These are phyloP conservation scores for Agrostemma githago DNA, from an alignment of 148 eudicot genomes.

Conservation along the genomic window DNA sequence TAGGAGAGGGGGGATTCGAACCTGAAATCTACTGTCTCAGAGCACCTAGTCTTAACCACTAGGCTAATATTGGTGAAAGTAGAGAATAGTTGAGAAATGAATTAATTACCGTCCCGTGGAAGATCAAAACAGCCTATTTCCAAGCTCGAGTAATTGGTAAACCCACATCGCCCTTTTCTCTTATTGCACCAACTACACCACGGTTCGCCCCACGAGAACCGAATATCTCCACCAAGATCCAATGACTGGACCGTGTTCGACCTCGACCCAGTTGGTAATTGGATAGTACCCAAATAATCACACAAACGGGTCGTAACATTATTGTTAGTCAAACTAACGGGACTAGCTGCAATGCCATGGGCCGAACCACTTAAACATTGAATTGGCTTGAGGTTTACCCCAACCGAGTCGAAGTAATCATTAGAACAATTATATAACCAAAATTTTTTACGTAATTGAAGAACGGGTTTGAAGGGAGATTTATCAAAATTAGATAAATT, in stretches of 20 bases:
- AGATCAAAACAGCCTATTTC: constrained; percentile 21
- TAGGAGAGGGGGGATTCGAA: no score
- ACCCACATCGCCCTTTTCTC: constrained; percentile 34
- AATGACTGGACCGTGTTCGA: constrained; percentile 21
- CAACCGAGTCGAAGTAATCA: neutral
- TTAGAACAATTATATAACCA: constrained; percentile 33
- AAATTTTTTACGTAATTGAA: constrained; percentile 1
- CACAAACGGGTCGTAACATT: constrained; percentile 18
- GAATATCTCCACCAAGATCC: constrained; percentile 32
- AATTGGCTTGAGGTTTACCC: constrained; percentile 24
- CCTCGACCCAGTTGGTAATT: constrained; percentile 30
- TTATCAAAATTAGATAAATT: constrained; percentile 10
- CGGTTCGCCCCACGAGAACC: constrained; percentile 41
- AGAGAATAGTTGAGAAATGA: neutral
- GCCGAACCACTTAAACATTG: constrained; percentile 37
- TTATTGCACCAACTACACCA: constrained; percentile 39
- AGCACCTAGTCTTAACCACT: no score
- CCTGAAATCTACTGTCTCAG: no score
- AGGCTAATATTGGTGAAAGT: neutral
- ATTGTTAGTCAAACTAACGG: neutral
- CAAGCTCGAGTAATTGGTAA: constrained; percentile 19
- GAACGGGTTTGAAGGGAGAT: constrained; percentile 16
- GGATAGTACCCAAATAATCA: constrained; percentile 20
- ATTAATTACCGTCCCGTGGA: neutral
- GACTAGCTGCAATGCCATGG: constrained; percentile 36